Percentiles rank a stretch among this genome's conserved stretches.
phyloP scores from a whole-genome alignment of 768 basidiomycete genomes.

The Sporobolomyces roseus region DNA sequence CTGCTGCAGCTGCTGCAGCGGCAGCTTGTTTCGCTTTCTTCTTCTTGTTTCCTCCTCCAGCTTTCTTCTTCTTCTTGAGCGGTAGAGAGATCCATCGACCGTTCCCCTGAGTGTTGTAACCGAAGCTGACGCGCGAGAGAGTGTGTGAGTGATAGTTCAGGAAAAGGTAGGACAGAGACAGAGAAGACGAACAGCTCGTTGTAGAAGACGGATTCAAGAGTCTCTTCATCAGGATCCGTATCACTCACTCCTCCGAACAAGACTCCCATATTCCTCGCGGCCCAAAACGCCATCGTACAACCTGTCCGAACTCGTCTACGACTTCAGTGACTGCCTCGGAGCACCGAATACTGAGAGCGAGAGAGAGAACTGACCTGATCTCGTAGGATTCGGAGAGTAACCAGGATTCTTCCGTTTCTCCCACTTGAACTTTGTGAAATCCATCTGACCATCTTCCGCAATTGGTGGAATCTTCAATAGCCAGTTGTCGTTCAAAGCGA shows the following conservation, averaged over 20 bases:
- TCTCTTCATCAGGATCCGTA: conserved; percentile 78
- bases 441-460: conserved; percentile 47
- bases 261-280: conserved; percentile 62
- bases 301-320: conserved; percentile 57
- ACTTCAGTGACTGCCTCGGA: not conserved
- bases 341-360: not conserved
- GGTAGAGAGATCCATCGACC: conserved; percentile 74
- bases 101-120: conserved; percentile 68
- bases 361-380: conserved; percentile 2
- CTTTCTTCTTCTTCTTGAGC: conserved; percentile 62
- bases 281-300: conserved; percentile 82
- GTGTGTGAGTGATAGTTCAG: too few relatives aligned
- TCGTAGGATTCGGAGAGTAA: conserved; percentile 59
- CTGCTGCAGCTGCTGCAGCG: conserved; percentile 18
- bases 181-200: conserved; percentile 66
- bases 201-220: conserved; percentile 76
- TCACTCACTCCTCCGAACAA: conserved; percentile 86
- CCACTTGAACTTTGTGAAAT: conserved; percentile 67
- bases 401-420: conserved; percentile 74
- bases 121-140: conserved; percentile 56
- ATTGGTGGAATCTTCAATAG: conserved; percentile 56
- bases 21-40: conserved; percentile 44
- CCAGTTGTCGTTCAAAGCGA: conserved; percentile 91
- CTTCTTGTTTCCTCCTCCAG: conserved; percentile 56
- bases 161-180: not conserved